Base-by-base conservation (phyloP, 1,139 yeast genomes). In the Sugiyamaella castrensis region DNA sequence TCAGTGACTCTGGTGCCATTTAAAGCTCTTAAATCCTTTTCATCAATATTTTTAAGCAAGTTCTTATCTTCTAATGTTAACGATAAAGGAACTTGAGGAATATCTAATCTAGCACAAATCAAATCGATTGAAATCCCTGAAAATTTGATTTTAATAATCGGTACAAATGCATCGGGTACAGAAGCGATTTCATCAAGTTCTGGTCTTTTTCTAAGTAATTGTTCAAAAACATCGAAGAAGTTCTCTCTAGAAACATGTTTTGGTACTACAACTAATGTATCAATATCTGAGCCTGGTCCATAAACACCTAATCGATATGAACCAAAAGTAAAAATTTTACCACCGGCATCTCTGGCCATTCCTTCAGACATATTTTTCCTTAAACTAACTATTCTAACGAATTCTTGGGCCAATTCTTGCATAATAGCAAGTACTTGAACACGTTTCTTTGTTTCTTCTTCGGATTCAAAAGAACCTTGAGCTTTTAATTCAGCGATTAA, bases 1-100 rank as follows among this genome's bases (percentile, higher is more conserved):
- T 94, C 99, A 0, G 98, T 92, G 8, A 92, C 99, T 65, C 99
- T 78, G 0, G 98, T 91, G 62, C 99, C 99, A 65, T 92, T 92
- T 50, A 92, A 70, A 0, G 97, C 81, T 59, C 98, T 77, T 56
- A 91, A 70, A 63, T 92, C 98, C 63, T 81, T 83, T 60, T 92
- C 99, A 62, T 92, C 98, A 26, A 92, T 70, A 63, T 92, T 92
- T 63, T 84, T 77, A 53, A 92, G 72, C 49, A 92, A 69, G 58
- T 89, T 88, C 61, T 91, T 92, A 65, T 92, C 96, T 44, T 86
- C 83, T 46, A 92, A 72, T 0, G 88, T 82, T 62, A 92, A 68
- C 55, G 81, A 80, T 34, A 70, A 60, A 0, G 97, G 96, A 0
- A 92, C 84, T 59, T 87, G 84, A 1, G 97, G 82, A 9, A 92